Evolutionary conservation across 345 rosid species (phyloP).

Genomic region (Aurinia saxatilis): DNA sequence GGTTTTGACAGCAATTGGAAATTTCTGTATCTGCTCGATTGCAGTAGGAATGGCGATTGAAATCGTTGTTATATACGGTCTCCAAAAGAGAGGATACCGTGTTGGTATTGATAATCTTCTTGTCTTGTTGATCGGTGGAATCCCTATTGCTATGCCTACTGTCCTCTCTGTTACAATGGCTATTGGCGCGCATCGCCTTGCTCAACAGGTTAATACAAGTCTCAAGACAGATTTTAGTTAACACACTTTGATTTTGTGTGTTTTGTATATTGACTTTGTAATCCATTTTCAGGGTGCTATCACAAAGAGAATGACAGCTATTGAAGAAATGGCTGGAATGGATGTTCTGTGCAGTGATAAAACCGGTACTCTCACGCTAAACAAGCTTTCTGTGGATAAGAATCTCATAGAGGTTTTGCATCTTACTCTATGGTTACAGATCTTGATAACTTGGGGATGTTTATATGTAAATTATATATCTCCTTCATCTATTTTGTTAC

Average conservation of each 20-base stretch:
- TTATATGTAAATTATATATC: background rate
- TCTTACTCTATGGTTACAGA: background rate
- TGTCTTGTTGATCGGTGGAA: constrained; percentile 57
- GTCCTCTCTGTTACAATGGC: constrained; percentile 89
- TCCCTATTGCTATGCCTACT: constrained; percentile 72
- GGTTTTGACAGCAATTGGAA: constrained; percentile 85
- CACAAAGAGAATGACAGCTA: constrained; percentile 94
- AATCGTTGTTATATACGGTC: constrained; percentile 46
- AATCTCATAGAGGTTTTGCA: constrained; percentile 66
- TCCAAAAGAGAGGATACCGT: constrained; percentile 48
- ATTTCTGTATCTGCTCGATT: constrained; percentile 93
- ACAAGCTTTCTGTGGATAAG: constrained; percentile 85
- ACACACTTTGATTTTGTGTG: background rate
- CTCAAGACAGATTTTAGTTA: background rate
- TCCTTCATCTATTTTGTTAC: background rate
- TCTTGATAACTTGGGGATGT: background rate
- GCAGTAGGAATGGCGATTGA: constrained; percentile 77
- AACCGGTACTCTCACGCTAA: constrained; percentile 86
- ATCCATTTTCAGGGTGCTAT: constrained; percentile 60
- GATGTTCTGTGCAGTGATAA: constrained; percentile 84
- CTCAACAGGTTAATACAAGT: constrained; percentile 51
- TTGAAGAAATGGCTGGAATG: constrained; percentile 99
- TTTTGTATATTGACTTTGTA: background rate
- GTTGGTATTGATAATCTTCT: constrained; percentile 52
- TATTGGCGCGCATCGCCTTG: constrained; percentile 76